These are phyloP conservation scores for Zygoascus flipseniorum DNA, from an alignment of 805 yeast genomes.

Conservation along the genomic window DNA sequence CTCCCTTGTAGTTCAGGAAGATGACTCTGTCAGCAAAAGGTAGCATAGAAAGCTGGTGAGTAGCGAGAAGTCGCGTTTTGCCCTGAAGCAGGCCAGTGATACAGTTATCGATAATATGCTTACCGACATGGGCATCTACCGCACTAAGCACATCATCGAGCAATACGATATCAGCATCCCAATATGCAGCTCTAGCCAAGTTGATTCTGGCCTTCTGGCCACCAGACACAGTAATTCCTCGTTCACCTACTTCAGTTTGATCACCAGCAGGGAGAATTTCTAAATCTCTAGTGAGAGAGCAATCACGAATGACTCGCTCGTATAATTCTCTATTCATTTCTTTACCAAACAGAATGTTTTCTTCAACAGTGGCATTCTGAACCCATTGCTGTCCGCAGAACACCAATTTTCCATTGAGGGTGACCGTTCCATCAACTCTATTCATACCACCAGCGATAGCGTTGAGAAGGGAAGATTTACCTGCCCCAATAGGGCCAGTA, in stretches of 20 bases:
- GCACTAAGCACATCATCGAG: slow-evolving; percentile 83
- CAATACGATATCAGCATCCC: slow-evolving; percentile 52
- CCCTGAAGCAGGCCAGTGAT: slow-evolving; percentile 46
- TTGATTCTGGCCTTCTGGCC: slow-evolving; percentile 86
- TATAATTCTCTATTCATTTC: slow-evolving; percentile 46
- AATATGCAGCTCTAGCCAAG: slow-evolving; percentile 74
- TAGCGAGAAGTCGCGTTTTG: slow-evolving; percentile 68
- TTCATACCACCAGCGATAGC: slow-evolving; percentile 70
- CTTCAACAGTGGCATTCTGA: slow-evolving; percentile 68
- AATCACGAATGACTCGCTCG: slow-evolving; percentile 46
- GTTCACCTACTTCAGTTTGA: slow-evolving; percentile 75
- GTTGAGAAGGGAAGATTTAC: slow-evolving; percentile 63
- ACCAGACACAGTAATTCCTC: slow-evolving; percentile 82
- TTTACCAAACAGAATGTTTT: slow-evolving; percentile 64
- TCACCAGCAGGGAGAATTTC: slow-evolving; percentile 67
- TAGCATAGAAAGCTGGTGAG: slow-evolving; percentile 72
- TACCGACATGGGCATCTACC: slow-evolving; percentile 81
- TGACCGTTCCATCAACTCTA: slow-evolving; percentile 42
- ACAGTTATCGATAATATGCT: slow-evolving; percentile 64
- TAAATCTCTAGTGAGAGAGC: slow-evolving; percentile 61
- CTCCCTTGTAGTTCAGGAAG: slow-evolving; percentile 53
- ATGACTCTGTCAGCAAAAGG: slow-evolving; percentile 62
- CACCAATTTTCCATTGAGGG: slow-evolving; percentile 44
- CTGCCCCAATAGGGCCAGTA: slow-evolving; percentile 77
- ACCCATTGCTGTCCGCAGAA: slow-evolving; percentile 73